Evolutionary conservation across 352 stramenopile genomes (phyloP).

Genomic region (Phytophthora pluvialis): DNA sequence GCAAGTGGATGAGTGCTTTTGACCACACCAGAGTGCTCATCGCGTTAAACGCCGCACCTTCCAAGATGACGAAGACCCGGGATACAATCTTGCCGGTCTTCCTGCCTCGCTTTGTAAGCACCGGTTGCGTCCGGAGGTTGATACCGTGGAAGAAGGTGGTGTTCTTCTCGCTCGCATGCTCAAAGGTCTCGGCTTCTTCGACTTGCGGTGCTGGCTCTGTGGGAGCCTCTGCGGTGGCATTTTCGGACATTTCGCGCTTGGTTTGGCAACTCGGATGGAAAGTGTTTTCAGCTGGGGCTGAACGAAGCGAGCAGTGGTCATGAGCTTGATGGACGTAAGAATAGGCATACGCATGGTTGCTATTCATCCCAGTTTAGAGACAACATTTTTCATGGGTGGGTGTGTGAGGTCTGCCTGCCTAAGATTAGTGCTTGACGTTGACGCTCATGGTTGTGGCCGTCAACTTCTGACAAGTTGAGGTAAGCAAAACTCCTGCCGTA

Average conservation of each 20-base stretch:
- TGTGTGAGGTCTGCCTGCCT: neutral
- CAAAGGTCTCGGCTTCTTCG: conserved; percentile 14
- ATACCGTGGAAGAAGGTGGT: conserved; percentile 62
- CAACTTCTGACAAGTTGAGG: too few relatives aligned
- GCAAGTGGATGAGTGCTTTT: neutral
- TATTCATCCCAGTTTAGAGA: conserved; percentile 17
- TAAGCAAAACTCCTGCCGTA: too few relatives aligned
- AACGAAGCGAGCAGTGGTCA: too few relatives aligned
- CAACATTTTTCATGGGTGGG: conserved; percentile 14
- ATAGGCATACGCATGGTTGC: conserved; percentile 10
- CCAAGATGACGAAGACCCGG: conserved; percentile 78
- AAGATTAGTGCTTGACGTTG: conserved; percentile 23
- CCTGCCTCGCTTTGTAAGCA: conserved; percentile 75
- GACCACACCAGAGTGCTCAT: neutral
- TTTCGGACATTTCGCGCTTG: conserved; percentile 16
- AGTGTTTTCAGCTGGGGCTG: neutral
- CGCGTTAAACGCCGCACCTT: conserved; percentile 41
- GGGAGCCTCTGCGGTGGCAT: conserved; percentile 3
- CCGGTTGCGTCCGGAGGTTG: conserved; percentile 69
- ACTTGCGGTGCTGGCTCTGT: conserved; percentile 4
- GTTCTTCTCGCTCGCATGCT: conserved; percentile 8
- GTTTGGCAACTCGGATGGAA: conserved; percentile 8
- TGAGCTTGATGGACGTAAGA: conserved; percentile 6
- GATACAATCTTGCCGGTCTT: conserved; percentile 73
- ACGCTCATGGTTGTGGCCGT: neutral